phyloP scores from a whole-genome alignment of 352 stramenopile species.

The Globisporangium uncinulatum region DNA sequence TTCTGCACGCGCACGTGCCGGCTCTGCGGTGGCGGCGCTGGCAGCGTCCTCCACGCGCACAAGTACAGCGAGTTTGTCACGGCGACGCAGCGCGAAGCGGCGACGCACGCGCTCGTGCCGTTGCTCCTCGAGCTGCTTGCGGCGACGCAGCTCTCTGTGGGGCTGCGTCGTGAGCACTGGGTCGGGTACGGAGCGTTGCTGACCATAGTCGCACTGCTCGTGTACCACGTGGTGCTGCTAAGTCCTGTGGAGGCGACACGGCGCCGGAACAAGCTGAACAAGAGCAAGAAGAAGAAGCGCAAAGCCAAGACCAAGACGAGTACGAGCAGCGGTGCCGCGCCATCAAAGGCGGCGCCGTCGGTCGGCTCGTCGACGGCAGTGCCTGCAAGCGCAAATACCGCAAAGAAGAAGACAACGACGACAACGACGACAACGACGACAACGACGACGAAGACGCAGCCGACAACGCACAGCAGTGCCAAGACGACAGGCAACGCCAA shows the following conservation, averaged over 20 bases:
- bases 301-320: conserved; percentile 24
- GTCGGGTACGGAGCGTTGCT: conserved; percentile 44
- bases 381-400: not conserved
- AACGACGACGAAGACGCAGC: not conserved
- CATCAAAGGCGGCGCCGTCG: not conserved
- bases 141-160: conserved; percentile 33
- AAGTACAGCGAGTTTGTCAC: conserved; percentile 73
- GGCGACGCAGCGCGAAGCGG: conserved; percentile 45
- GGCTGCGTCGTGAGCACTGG: conserved; percentile 40
- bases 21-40: conserved; percentile 68
- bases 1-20: conserved; percentile 75
- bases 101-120: conserved; percentile 53
- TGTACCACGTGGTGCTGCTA: conserved; percentile 48
- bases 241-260: conserved; percentile 47
- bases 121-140: conserved; percentile 45
- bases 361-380: not conserved
- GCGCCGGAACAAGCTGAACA: conserved; percentile 47
- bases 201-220: conserved; percentile 34
- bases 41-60: conserved; percentile 66
- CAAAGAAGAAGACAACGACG: not conserved
- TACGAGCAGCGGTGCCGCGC: conserved; percentile 4
- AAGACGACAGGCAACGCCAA: not conserved
- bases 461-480: not conserved
- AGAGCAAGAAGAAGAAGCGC: conserved; percentile 51
- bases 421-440: not conserved